These are phyloP conservation scores for Globisporangium abappressorium DNA, from an alignment of 352 stramenopile species.

Conservation along the genomic window DNA sequence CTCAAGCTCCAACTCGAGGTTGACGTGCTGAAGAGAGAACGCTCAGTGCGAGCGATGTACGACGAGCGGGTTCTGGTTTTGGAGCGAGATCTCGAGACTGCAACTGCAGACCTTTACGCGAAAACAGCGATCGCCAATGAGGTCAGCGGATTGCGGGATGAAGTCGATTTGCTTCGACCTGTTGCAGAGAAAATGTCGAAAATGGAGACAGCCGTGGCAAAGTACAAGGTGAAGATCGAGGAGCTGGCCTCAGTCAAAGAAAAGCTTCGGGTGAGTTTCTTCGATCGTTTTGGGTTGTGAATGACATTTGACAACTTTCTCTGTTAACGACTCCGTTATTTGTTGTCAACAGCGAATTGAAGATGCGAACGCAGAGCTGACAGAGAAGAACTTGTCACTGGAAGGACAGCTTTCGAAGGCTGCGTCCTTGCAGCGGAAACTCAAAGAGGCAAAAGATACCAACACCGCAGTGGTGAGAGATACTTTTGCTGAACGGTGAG, in stretches of 20 bases:
- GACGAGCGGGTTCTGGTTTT: constrained; percentile 50
- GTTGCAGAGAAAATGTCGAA: constrained; percentile 45
- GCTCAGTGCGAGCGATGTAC: constrained; percentile 40
- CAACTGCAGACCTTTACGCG: constrained; percentile 28
- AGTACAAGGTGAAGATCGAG: constrained; percentile 76
- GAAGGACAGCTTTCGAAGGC: constrained; percentile 49
- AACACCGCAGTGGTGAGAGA: constrained; percentile 58
- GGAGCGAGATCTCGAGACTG: constrained; percentile 38
- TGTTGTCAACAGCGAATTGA: constrained; percentile 37
- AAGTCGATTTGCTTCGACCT: constrained; percentile 66
- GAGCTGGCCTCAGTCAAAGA: constrained; percentile 51
- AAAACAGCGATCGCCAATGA: constrained; percentile 35
- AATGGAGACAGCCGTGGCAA: constrained; percentile 41
- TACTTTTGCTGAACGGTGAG: no score
- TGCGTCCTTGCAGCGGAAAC: constrained; percentile 52
- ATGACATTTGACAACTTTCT: background rate
- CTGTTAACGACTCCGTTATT: background rate
- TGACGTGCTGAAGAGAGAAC: constrained; percentile 58
- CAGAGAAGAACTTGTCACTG: constrained; percentile 50
- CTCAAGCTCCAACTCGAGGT: constrained; percentile 42
- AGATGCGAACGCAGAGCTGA: constrained; percentile 50
- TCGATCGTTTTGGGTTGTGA: constrained; percentile 11
- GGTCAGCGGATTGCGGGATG: constrained; percentile 45
- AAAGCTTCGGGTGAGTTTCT: constrained; percentile 30
- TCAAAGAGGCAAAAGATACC: constrained; percentile 60